phyloP scores from a whole-genome alignment of 108 stramenopile genomes.

The Nannochloropsis gaditana region DNA sequence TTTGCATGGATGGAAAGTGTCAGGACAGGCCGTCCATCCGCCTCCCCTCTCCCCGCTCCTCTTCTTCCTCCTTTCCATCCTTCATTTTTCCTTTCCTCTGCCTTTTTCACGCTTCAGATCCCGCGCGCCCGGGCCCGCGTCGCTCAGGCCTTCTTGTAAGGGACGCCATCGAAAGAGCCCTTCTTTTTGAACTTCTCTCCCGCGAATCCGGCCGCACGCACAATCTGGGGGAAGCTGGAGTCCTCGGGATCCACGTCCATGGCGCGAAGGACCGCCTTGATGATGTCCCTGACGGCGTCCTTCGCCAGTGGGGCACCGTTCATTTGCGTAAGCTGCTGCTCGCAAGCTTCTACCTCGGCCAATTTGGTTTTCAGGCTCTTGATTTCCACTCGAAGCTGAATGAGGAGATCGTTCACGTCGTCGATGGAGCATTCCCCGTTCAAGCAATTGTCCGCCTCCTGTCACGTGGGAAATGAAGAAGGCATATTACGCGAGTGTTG shows the following conservation, averaged over 20 bases:
- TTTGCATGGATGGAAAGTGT: neutral
- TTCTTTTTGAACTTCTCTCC: neutral
- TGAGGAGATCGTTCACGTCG: neutral
- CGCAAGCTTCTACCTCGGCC: neutral
- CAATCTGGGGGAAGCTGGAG: neutral
- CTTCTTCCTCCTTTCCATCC: neutral
- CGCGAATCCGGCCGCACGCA: neutral
- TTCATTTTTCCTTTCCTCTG: neutral
- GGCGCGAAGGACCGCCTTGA: neutral
- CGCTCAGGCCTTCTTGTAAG: constrained; percentile 7
- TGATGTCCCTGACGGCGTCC: neutral
- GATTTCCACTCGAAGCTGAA: neutral
- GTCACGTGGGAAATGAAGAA: neutral
- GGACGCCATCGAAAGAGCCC: neutral
- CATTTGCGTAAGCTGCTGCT: constrained; percentile 1
- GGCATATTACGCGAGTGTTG: neutral
- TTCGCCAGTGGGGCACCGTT: neutral
- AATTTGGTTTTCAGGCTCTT: neutral
- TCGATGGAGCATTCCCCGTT: constrained; percentile 1
- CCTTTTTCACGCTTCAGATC: neutral
- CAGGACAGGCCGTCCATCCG: no score
- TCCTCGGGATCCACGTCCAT: constrained; percentile 6
- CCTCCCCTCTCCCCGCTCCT: neutral
- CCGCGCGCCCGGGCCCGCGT: neutral
- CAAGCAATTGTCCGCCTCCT: constrained; percentile 1